Evolutionary conservation across 495 filamentous ascomycete genomes (phyloP).

Genomic region (Neurospora intermedia): DNA sequence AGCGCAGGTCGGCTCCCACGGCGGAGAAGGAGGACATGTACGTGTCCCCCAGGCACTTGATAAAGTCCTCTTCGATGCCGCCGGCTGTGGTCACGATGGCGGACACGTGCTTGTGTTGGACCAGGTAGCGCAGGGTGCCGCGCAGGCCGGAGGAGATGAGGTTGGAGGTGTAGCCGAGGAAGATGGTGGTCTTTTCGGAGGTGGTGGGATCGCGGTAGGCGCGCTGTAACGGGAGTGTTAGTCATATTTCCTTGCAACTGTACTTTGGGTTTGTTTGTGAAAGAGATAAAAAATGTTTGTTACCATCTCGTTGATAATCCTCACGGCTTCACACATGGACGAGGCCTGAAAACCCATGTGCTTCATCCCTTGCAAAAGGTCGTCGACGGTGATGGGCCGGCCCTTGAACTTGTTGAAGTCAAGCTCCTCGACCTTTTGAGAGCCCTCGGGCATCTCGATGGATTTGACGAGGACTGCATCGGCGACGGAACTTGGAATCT

Average conservation of each 20-base stretch:
- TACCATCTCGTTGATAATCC: conserved; percentile 79
- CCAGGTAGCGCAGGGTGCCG: conserved; percentile 82
- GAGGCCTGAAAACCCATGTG: conserved; percentile 89
- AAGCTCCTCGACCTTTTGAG: conserved; percentile 67
- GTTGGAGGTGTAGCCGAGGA: conserved; percentile 94
- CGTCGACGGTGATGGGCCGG: conserved; percentile 68
- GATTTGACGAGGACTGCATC: conserved; percentile 86
- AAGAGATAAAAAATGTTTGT: no score
- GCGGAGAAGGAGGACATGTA: conserved; percentile 80
- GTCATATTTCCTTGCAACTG: no score
- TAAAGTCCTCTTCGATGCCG: conserved; percentile 95
- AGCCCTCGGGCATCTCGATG: conserved; percentile 62
- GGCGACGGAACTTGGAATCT: conserved; percentile 55
- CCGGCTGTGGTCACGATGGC: conserved; percentile 92
- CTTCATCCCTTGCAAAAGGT: conserved; percentile 72
- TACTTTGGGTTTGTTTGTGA: no score
- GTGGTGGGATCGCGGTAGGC: conserved; percentile 66
- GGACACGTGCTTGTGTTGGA: conserved; percentile 81
- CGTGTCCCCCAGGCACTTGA: conserved; percentile 91
- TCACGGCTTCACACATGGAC: conserved; percentile 69
- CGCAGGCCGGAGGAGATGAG: conserved; percentile 91
- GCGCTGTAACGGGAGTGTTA: conserved; percentile 37
- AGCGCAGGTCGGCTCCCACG: conserved; percentile 60
- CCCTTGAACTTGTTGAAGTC: conserved; percentile 77
- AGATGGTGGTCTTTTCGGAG: conserved; percentile 71